Percentiles rank a stretch among this genome's conserved stretches.
Conservation (phyloP, 1,284 basidiomycete genomes). For the Tilletia setariae region DNA sequence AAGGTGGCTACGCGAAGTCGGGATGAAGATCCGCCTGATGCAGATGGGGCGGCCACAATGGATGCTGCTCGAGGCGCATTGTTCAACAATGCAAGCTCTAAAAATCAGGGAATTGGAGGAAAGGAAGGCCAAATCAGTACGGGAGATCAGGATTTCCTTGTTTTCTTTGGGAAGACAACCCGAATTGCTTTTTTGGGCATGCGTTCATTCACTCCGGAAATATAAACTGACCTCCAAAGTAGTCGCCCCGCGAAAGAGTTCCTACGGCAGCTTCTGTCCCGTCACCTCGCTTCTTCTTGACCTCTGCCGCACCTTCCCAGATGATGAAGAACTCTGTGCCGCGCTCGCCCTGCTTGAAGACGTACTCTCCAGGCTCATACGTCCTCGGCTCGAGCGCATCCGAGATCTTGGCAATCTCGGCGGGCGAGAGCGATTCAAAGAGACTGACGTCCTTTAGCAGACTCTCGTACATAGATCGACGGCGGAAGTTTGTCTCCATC, state of each 20-base stretch:
- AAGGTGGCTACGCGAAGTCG: constrained; percentile 80
- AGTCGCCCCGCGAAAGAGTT: constrained; percentile 80
- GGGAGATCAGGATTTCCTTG: neutral
- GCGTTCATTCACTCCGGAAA: no score
- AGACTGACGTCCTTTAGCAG: constrained; percentile 90
- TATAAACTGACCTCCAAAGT: constrained; percentile 77
- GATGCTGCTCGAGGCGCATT: constrained; percentile 87
- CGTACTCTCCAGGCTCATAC: constrained; percentile 76
- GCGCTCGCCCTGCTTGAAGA: constrained; percentile 86
- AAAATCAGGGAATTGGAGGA: neutral
- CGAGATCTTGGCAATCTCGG: constrained; percentile 92
- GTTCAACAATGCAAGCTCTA: constrained; percentile 77
- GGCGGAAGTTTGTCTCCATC: constrained; percentile 58
- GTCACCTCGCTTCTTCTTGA: constrained; percentile 70
- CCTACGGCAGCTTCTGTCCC: constrained; percentile 61
- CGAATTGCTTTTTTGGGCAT: no score
- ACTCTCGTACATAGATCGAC: constrained; percentile 89
- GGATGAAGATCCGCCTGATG: neutral
- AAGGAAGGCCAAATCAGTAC: neutral
- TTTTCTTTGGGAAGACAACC: neutral
- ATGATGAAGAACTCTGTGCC: constrained; percentile 97
- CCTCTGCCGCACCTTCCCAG: constrained; percentile 84
- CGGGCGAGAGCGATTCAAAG: constrained; percentile 75
- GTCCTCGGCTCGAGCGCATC: constrained; percentile 84
- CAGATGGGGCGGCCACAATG: constrained; percentile 66